Conservation (phyloP, 176 grass and related monocot genomes). For the Chrysopogon serrulatus region DNA sequence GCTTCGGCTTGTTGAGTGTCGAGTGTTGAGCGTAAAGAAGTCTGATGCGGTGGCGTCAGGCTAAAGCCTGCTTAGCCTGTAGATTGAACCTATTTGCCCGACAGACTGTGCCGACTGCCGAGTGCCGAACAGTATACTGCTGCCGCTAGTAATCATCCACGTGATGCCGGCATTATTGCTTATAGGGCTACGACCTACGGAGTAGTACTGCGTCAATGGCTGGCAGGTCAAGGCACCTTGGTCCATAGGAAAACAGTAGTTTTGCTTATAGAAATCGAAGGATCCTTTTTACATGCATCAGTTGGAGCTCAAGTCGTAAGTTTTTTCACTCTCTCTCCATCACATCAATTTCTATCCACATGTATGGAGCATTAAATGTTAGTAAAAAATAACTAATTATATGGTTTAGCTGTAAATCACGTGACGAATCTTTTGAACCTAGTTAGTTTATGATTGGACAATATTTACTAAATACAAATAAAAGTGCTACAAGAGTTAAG, state of each 20-base stretch:
- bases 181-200: background rate
- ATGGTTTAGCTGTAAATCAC: too few relatives aligned
- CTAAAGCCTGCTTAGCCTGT: background rate
- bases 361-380: too few relatives aligned
- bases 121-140: background rate
- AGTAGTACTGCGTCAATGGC: background rate
- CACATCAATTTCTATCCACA: too few relatives aligned
- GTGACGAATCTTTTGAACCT: too few relatives aligned
- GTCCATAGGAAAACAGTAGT: background rate
- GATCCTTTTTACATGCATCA: background rate
- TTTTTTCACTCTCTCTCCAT: too few relatives aligned
- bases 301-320: too few relatives aligned
- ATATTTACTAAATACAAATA: too few relatives aligned
- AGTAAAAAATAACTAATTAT: too few relatives aligned
- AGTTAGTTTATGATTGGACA: too few relatives aligned
- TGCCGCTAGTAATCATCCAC: background rate
- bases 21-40: background rate
- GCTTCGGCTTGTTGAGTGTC: background rate
- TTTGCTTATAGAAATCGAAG: background rate
- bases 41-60: background rate
- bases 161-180: conserved; percentile 10
- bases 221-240: background rate
- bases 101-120: background rate
- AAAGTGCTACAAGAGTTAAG: too few relatives aligned
- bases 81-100: background rate